Base-by-base conservation (phyloP, 2,329 filamentous ascomycete genomes). In the Colletotrichum cordylinicola region DNA sequence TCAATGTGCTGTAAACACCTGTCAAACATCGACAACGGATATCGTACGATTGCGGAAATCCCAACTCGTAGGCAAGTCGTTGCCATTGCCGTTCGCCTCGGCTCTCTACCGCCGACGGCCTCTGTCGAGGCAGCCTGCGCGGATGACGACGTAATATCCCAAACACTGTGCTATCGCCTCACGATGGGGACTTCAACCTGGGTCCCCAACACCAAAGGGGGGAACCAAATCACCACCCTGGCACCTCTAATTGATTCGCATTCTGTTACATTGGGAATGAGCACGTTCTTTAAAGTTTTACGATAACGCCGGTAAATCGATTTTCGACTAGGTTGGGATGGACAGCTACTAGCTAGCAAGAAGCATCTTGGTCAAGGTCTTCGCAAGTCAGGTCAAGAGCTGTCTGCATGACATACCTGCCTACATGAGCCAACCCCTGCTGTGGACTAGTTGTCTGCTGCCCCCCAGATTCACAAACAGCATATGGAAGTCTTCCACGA, bases 321-420 rank as follows among this genome's bases (percentile, higher is more conserved):
- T 52, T 61, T 16, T 52, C 67, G 52, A 65, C 60, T 39, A 48
- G 62, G 31, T 39, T 24, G 15, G 24, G 27, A 31, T 27, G 65
- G 60, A 43, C 15, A 52, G 37, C 52, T 48, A 21, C 15, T 21
- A 33, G 16, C 29, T 13, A 21, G 31, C 61, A 37, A 62, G 7
- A 21, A 67, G 29, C 31, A 24, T 15, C 35, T 64, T 33, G 55
- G 61, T 39, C n/a, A 61, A 62, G 33, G 56, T 58, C 71, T 67
- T 24, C 60, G 48, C 13, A 56, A 72, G 52, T 70, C 74, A 62
- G 58, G 58, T 65, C 61, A 60, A 48, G 33, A 64, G 33, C 18
- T 48, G 55, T 43, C 75, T 77, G 75, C 72, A 77, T 62, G 62
- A 75, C 75, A 77, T 72, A 68, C 64, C 62, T 70, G 72, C 72